These are phyloP conservation scores for Aspergillus sp. DNA, from an alignment of 2,329 filamentous ascomycete species.

Conservation along the genomic window DNA sequence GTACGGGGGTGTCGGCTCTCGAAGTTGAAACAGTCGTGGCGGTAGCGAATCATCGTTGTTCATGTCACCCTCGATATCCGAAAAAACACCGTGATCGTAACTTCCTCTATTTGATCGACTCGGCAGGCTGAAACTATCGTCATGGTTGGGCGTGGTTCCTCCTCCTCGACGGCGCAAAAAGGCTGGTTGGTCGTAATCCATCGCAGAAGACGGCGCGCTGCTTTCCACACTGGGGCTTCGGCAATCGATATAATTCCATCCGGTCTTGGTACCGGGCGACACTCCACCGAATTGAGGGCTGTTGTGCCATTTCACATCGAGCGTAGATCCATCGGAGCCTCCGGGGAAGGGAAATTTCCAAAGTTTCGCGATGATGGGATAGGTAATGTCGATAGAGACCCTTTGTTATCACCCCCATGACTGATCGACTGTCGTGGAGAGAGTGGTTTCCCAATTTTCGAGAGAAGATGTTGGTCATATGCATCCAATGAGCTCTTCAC, in stretches of 20 bases:
- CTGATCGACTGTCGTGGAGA: constrained; percentile 44
- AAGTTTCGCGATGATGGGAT: constrained; percentile 26
- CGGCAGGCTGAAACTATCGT: constrained; percentile 48
- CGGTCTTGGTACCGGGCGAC: constrained; percentile 35
- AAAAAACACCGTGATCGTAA: constrained; percentile 57
- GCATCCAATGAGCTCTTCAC: constrained; percentile 56
- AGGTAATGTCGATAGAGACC: constrained; percentile 26
- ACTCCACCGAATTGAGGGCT: constrained; percentile 37
- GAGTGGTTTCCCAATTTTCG: constrained; percentile 57
- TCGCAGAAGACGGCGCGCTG: constrained; percentile 31
- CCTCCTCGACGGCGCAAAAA: constrained; percentile 43
- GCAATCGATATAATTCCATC: constrained; percentile 39
- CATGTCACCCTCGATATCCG: constrained; percentile 42
- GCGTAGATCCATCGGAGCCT: constrained; percentile 24
- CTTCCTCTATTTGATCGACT: constrained; percentile 55
- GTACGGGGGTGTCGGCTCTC: constrained; percentile 35
- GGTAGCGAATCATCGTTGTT: constrained; percentile 33
- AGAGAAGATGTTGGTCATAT: constrained; percentile 59
- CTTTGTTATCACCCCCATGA: constrained; percentile 25
- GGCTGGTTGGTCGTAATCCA: constrained; percentile 37
- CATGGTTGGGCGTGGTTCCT: constrained; percentile 42
- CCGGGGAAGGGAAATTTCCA: constrained; percentile 27
- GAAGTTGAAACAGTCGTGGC: constrained; percentile 31
- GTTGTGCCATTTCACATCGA: constrained; percentile 34
- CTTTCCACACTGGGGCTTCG: constrained; percentile 42